A percentile compares a stretch with the other conserved stretches of the same genome.
Evolutionary conservation across 208 protist species (phyloP).

Genomic region (Trypanosoma melophagium): DNA sequence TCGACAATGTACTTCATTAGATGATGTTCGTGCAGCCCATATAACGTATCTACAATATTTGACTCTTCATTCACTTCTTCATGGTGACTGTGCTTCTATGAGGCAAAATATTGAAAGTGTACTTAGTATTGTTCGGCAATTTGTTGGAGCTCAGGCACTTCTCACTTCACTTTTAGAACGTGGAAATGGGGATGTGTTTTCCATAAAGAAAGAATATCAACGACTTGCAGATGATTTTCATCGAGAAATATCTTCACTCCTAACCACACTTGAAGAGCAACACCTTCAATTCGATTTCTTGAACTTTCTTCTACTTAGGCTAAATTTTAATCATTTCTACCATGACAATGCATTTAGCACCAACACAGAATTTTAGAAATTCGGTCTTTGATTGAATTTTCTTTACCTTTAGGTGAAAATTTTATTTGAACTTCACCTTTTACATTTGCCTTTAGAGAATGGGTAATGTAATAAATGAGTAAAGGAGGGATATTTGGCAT

Average conservation of each 20-base stretch:
- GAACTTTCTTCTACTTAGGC: slow-evolving; percentile 67
- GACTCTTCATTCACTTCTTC: slow-evolving; percentile 61
- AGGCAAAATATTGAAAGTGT: slow-evolving; percentile 73
- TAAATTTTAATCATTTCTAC: slow-evolving; percentile 78
- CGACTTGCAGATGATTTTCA: slow-evolving; percentile 60
- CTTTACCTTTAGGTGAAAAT: background rate
- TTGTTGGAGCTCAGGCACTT: slow-evolving; percentile 58
- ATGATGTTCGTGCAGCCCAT: slow-evolving; percentile 63
- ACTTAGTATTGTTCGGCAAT: slow-evolving; percentile 55
- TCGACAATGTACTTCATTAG: slow-evolving; percentile 46
- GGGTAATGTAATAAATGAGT: too few relatives aligned
- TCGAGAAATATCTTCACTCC: slow-evolving; percentile 55
- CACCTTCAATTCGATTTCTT: slow-evolving; percentile 72
- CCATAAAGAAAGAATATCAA: slow-evolving; percentile 59
- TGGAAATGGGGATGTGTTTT: slow-evolving; percentile 51
- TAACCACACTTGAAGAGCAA: slow-evolving; percentile 66
- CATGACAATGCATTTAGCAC: slow-evolving; percentile 36
- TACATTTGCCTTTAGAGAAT: too few relatives aligned
- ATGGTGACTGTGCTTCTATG: slow-evolving; percentile 59
- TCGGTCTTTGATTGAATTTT: background rate
- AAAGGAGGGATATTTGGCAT: too few relatives aligned
- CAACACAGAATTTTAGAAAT: slow-evolving; percentile 58
- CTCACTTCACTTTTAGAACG: slow-evolving; percentile 62
- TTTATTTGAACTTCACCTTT: background rate
- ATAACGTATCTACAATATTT: slow-evolving; percentile 60